These are phyloP conservation scores for Microdochium trichocladiopsis DNA, from an alignment of 2,329 filamentous ascomycete species.

Conservation along the genomic window DNA sequence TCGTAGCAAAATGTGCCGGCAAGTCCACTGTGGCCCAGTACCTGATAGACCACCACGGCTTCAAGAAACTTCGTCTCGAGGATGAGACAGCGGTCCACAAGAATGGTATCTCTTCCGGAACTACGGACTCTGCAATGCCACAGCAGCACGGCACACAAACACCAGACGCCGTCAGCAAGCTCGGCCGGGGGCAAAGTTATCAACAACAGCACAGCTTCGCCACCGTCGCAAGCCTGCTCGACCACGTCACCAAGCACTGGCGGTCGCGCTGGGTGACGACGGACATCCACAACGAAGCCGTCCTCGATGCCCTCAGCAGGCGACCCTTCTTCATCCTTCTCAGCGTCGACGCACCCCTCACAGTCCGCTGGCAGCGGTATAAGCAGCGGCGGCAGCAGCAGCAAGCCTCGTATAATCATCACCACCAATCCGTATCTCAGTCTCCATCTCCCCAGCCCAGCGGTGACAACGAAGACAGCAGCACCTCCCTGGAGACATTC, in stretches of 20 bases:
- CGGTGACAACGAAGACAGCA: slow-evolving; percentile 4
- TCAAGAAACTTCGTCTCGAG: slow-evolving; percentile 62
- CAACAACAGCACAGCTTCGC: slow-evolving; percentile 47
- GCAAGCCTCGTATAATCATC: background rate
- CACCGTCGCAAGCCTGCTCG: slow-evolving; percentile 61
- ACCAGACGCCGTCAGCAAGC: no score
- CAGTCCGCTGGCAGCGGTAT: slow-evolving; percentile 75
- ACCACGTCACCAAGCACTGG: slow-evolving; percentile 84
- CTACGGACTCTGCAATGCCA: slow-evolving; percentile 1
- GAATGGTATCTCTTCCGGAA: slow-evolving; percentile 5
- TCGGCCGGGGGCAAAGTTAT: no score
- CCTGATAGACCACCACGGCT: slow-evolving; percentile 76
- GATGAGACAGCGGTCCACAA: slow-evolving; percentile 3
- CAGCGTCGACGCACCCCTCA: slow-evolving; percentile 84
- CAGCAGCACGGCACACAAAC: background rate
- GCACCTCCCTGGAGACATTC: slow-evolving; percentile 46
- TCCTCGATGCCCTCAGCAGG: slow-evolving; percentile 67
- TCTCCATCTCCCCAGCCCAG: slow-evolving; percentile 5
- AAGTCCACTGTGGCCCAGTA: slow-evolving; percentile 88
- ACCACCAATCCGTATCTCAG: background rate
- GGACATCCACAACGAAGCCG: slow-evolving; percentile 65
- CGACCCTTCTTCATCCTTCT: slow-evolving; percentile 91
- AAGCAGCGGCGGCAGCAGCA: slow-evolving; percentile 24
- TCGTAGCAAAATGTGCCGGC: slow-evolving; percentile 79
- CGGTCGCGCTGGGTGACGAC: slow-evolving; percentile 78